A percentile compares a stretch with the other conserved stretches of the same genome.
Evolutionary conservation across 805 yeast genomes (phyloP).

Genomic region (Yarrowia porcina): DNA sequence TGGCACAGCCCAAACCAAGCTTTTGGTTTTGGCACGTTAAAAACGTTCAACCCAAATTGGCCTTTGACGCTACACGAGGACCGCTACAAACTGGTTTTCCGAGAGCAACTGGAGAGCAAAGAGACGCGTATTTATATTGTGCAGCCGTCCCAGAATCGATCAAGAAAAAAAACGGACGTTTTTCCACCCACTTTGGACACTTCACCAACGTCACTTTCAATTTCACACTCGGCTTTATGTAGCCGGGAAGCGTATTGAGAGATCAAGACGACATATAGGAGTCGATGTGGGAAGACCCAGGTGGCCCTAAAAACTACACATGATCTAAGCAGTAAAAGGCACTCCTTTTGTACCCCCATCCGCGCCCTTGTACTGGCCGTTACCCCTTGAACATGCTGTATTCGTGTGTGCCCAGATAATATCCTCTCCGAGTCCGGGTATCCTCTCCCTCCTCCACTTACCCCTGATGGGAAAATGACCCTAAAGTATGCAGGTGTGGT

Average conservation of each 20-base stretch:
- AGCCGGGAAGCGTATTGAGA: neutral
- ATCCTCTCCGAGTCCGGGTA: neutral
- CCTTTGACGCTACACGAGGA: neutral
- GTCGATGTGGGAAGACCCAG: neutral
- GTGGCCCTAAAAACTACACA: neutral
- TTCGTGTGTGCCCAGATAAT: neutral
- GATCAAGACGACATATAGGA: neutral
- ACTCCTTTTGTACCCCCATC: neutral
- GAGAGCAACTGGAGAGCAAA: neutral
- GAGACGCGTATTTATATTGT: neutral
- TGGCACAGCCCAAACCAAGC: slow-evolving; percentile 16
- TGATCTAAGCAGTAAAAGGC: neutral
- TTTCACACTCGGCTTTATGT: neutral
- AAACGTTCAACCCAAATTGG: slow-evolving; percentile 17
- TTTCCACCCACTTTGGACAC: neutral
- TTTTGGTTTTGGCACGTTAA: slow-evolving; percentile 16
- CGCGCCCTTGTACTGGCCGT: neutral
- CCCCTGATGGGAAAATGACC: neutral
- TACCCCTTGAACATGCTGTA: neutral
- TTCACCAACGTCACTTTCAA: neutral
- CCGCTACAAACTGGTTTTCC: neutral
- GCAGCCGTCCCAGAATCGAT: neutral
- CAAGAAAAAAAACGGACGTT: neutral
- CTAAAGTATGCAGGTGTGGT: slow-evolving; percentile 5
- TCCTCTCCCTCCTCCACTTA: neutral